Base-by-base conservation (phyloP, 2,329 filamentous ascomycete species). In the Calycina marina region DNA sequence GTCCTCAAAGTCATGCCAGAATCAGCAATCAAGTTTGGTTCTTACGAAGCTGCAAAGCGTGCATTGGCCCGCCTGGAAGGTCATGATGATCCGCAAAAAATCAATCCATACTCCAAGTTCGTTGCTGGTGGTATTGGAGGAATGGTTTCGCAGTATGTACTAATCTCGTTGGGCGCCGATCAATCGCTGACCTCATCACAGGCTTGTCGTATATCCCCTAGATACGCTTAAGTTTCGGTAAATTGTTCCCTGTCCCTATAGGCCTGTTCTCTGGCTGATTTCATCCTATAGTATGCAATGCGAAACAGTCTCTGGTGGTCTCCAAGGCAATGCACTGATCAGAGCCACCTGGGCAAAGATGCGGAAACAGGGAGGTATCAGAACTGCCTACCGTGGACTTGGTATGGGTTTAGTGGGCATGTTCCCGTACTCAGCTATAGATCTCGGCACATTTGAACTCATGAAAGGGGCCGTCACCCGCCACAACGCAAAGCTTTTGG, bases 1-100 rank as follows among this genome's bases (percentile, higher is more conserved):
- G 85, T 98, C 3, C 57, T 94, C 50, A 98, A 98, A 57, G 90
- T 98, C 39, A 93, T 96, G 84, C 90, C 90, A 0, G 90, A 98
- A 60, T 94, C 88, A 16, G 88, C 90, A 15, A 93, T 98, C 53
- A 93, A 94, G 57, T 98, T 98, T 54, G 90, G 90, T 38, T 88
- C 86, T 13, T 98, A 94, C 52, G 90, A 98, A 70, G 85, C 84
- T 31, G 79, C 85, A 6, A 98, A 96, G 63, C 76, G 84, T 40
- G 72, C 78, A 4, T 72, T 96, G 39, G 84, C 88, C 30, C 75
- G 72, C 38, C 58, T 94, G 31, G 90, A 96, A 63, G 90, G 90
- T 5, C 85, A 93, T 48, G 69, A 76, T 41, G 83, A 96, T 53
- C 69, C 84, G 1, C 75, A 72, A 40, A 66, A 70, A 33, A 88